Evolutionary conservation across 805 yeast species (phyloP).

Genomic region (Candida railenensis): DNA sequence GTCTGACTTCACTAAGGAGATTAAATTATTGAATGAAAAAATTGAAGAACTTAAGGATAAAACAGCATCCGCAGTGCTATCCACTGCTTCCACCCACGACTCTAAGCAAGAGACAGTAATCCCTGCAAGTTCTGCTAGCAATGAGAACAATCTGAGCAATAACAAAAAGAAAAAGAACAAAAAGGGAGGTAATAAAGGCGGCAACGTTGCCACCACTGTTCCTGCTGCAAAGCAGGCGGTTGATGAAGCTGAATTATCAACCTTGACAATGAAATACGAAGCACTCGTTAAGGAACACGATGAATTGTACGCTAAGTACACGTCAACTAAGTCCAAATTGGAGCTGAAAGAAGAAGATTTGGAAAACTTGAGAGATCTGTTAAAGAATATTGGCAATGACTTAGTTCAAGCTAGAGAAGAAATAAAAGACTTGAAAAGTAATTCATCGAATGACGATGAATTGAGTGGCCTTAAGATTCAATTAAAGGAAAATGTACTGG

Average conservation of each 20-base stretch:
- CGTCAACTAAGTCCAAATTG: slow-evolving; percentile 25
- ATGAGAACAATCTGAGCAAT: slow-evolving; percentile 2
- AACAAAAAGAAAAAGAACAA: slow-evolving; percentile 15
- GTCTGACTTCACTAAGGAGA: neutral
- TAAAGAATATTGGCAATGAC: slow-evolving; percentile 75
- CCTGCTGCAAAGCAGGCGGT: neutral
- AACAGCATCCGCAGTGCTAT: slow-evolving; percentile 5
- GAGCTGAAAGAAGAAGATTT: slow-evolving; percentile 57
- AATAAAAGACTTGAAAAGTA: slow-evolving; percentile 36
- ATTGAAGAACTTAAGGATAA: slow-evolving; percentile 1
- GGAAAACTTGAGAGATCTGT: slow-evolving; percentile 70
- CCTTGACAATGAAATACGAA: slow-evolving; percentile 17
- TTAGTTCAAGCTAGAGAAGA: slow-evolving; percentile 68
- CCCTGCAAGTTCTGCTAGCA: neutral
- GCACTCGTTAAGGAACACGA: slow-evolving; percentile 10
- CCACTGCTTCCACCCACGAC: too few species aligned
- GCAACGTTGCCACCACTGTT: neutral
- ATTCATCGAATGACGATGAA: neutral
- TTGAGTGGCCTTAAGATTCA: slow-evolving; percentile 5
- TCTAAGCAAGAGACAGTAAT: neutral
- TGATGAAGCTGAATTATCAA: slow-evolving; percentile 8
- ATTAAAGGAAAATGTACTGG: slow-evolving; percentile 1
- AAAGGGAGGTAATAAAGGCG: slow-evolving; percentile 11
- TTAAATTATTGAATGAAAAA: neutral
- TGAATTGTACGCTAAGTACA: slow-evolving; percentile 16